These are phyloP conservation scores for Alternaria dauci DNA, from an alignment of 2,329 filamentous ascomycete species.

Conservation along the genomic window DNA sequence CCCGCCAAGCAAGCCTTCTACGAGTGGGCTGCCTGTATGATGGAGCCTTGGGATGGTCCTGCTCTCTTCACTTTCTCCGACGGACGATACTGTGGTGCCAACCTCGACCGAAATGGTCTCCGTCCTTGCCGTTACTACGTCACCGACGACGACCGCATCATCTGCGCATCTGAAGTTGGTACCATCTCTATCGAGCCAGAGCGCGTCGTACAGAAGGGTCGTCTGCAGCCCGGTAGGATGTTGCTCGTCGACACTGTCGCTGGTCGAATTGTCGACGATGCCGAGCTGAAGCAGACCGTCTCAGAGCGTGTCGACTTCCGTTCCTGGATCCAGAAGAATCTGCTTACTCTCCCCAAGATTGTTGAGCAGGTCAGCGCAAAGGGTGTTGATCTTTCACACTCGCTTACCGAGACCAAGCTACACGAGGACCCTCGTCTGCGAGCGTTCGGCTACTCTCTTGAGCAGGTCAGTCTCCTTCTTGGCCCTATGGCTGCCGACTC, in stretches of 20 bases:
- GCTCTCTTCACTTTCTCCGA: constrained; percentile 97
- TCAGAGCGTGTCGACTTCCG: constrained; percentile 88
- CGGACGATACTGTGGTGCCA: constrained; percentile 95
- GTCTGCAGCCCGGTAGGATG: constrained; percentile 94
- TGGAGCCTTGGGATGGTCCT: constrained; percentile 98
- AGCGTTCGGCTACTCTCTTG: constrained; percentile 92
- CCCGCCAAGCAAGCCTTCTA: constrained; percentile 97
- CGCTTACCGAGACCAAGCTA: constrained; percentile 73
- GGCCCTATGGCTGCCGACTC: constrained; percentile 97
- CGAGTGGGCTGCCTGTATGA: constrained; percentile 97
- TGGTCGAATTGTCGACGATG: constrained; percentile 92
- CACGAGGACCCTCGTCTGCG: constrained; percentile 86
- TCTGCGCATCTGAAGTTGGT: constrained; percentile 95
- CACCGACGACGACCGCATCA: constrained; percentile 94
- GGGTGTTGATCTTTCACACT: constrained; percentile 69
- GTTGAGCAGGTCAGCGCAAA: constrained; percentile 67
- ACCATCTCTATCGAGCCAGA: constrained; percentile 92
- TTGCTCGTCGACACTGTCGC: constrained; percentile 89
- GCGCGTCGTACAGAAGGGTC: constrained; percentile 88
- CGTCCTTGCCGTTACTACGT: constrained; percentile 97
- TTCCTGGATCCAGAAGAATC: constrained; percentile 84
- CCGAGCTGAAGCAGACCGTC: constrained; percentile 88
- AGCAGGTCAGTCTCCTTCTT: constrained; percentile 90
- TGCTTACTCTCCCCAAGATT: constrained; percentile 81
- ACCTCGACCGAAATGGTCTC: constrained; percentile 93